phyloP scores from a whole-genome alignment of 202 grass and related monocot species.

The Bolboschoenoplectus hybrid region DNA sequence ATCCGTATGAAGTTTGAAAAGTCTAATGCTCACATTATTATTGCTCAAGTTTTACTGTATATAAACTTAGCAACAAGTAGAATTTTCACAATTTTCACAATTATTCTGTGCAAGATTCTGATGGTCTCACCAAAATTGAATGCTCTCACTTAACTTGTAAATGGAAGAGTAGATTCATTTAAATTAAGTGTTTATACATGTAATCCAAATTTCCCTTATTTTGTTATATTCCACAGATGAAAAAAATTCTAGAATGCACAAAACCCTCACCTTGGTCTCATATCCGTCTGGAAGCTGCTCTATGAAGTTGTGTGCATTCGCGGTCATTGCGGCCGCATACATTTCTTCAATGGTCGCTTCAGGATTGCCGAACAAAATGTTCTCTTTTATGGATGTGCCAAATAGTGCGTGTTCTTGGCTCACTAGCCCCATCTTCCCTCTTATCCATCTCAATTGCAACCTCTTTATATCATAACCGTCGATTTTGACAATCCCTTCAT shows the following conservation, averaged over 20 bases:
- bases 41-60: neutral
- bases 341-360: slow-evolving; percentile 84
- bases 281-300: slow-evolving; percentile 85
- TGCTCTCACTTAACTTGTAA: neutral
- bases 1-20: neutral
- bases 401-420: slow-evolving; percentile 98
- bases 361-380: slow-evolving; percentile 88
- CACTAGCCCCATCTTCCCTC: slow-evolving; percentile 91
- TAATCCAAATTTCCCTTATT: neutral
- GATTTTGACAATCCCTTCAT: slow-evolving; percentile 72
- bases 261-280: slow-evolving; percentile 70
- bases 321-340: slow-evolving; percentile 89
- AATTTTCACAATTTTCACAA: neutral
- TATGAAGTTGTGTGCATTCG: slow-evolving; percentile 97
- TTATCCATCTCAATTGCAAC: slow-evolving; percentile 80
- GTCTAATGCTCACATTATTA: neutral
- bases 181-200: neutral
- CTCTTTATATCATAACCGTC: slow-evolving; percentile 76
- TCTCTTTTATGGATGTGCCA: slow-evolving; percentile 87
- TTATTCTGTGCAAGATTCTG: neutral
- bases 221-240: neutral
- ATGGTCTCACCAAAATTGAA: neutral
- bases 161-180: neutral
- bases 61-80: neutral
- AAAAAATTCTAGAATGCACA: neutral